Base-by-base conservation (phyloP, 148 eudicot species). In the Chenopodium album region DNA sequence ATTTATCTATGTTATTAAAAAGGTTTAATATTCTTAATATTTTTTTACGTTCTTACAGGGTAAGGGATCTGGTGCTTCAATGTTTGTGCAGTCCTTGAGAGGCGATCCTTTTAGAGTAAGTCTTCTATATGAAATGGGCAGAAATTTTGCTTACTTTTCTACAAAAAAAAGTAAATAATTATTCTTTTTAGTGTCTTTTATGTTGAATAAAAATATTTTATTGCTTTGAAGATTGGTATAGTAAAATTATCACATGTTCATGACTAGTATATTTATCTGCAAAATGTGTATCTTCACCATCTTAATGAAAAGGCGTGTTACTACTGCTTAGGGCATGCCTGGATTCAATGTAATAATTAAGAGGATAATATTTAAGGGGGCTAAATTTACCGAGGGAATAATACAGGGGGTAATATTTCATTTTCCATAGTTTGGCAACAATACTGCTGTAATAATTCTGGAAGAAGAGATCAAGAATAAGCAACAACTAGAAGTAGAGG, bases 31-130 rank as follows among this genome's bases (percentile, higher is more conserved):
- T 34, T 34, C 37, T 34, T 34, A 34, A 34, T 34, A 59, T 37
- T 6, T 76, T 20, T 20, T 32, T 14, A 14, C 62, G 60, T 22
- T 29, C 82, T 79, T 85, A 76, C 94, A 94, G 98, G 97, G 91
- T 78, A 93, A 87, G 84, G 85, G 86, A 65, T 85, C 95, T 66
- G 92, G 90, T 62, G 84, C 91, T 52, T 90, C 97, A 73, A 91
- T 92, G 89, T 94, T 93, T 90, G 97, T 94, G 83, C 98, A 94
- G 81, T 94, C 98, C 64, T 83, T 94, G 88, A 90, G 98, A 84
- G 90, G 98, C 63, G 98, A 94, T 83, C 98, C 98, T 81, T 94
- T 90, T 77, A 85, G 95, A 83, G 98, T 94, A 84, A 89, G 88
- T 54, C 54, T 80, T 48, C 68, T 67, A 77, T 13, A 63, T 41